Base-by-base conservation (phyloP, 345 rosid species). In the Chamaenerion angustifolium region DNA sequence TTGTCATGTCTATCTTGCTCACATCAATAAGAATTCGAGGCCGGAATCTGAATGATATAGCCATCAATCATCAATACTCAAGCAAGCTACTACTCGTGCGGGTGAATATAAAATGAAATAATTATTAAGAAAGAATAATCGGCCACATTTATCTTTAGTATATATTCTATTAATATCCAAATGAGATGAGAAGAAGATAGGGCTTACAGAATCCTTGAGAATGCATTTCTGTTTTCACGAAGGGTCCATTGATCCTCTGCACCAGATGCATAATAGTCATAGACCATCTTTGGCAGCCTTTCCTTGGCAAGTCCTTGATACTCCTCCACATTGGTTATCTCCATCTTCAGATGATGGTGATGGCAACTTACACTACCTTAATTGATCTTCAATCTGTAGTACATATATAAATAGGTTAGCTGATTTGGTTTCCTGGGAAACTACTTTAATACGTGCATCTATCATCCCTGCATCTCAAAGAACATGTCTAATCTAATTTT, bases 231-330 rank as follows among this genome's bases (percentile, higher is more conserved):
- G 61, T 90, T 90, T 64, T 90, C 96, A 65, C 48, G 52, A 47
- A 90, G 95, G 56, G 83, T 86, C 98, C 96, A 90, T 52, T 90
- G 86, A 69, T 90, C 98, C 64, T 90, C 98, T 12, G 98, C 92
- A 56, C 98, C 96, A 4, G 96, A 83, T 18, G 96, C 85, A 61
- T 79, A 83, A 61, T 90, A 90, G 73, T 90, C 96, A 66, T 68
- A 90, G 37, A 81, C 79, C 96, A 90, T 87, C 78, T 90, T 86
- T 11, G 98, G 96, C 65, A 90, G 40, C 55, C 81, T 90, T 75
- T 73, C 66, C 72, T 77, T 90, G 5, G 98, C 98, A 53, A 90
- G 76, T 58, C 74, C 80, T 56, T 90, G 78, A 58, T 77, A 90
- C 67, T 87, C 98, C 70, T 64, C 69, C 35, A 83, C 98, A 65